Evolutionary conservation across 2,329 filamentous ascomycete species (phyloP), one percentile per base, ranked within the genome.

Genomic region (Leptographium radiaticola): DNA sequence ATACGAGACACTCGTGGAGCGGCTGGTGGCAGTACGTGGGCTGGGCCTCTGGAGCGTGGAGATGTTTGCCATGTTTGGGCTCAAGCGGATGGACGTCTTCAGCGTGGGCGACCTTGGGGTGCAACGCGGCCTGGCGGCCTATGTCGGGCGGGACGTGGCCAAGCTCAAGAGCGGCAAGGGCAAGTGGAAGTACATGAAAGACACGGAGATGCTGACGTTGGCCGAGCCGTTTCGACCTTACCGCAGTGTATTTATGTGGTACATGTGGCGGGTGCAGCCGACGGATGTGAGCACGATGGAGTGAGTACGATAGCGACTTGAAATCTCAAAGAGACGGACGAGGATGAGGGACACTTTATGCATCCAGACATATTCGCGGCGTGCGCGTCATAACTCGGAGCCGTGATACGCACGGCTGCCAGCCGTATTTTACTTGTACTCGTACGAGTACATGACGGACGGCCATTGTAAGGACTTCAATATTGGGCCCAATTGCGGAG

Each of bases 141-240:
- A 93, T 64, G 75, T 83, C 49, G 93, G 93, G 1, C 80, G 80
- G 56, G 88, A 97, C 65, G 82, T 97, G 25, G 80, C 74, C 47
- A 95, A 91, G 69, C 71, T 96, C 56, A 96, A 94, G 70, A 83
- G 84, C 36, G 87, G 87, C 46, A 97, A 97, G 30, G 51, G 40
- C 20, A 97, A 97, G 72, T 97, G 89, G 85, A 97, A 97, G 73
- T 98, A 97, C 67, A 95, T 97, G 89, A 79, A 77, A 39, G 93
- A 97, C 70, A 79, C 82, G 65, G 93, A 97, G 57, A 97, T 98
- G 93, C 66, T 85, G 57, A 86, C 89, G 59, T 75, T 88, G 59
- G 83, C 88, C 13, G 86, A 84, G 55, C 81, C 75, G 64, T 98
- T 95, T 67, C 77, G 78, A 55, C 93, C 91, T 4, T 97, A 95